Evolutionary conservation across 1,284 basidiomycete genomes (phyloP).

Genomic region (Cutaneotrichosporon sp.): DNA sequence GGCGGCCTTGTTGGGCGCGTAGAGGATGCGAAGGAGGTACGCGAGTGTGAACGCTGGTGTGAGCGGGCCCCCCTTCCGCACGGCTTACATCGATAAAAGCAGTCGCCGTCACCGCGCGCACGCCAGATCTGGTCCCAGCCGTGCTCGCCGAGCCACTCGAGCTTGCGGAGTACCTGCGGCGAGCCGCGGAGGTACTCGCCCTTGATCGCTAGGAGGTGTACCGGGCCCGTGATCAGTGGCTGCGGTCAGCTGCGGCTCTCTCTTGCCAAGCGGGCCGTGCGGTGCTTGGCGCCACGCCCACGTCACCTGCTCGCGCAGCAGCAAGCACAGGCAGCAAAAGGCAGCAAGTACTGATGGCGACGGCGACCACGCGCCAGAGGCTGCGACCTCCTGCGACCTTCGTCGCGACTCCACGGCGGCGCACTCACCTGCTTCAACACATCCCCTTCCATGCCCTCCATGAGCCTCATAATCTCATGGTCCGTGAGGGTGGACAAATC

Average conservation of each 20-base stretch:
- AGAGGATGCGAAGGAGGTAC: constrained; percentile 59
- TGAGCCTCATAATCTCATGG: constrained; percentile 46
- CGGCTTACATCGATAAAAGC: constrained; percentile 66
- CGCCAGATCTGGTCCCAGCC: constrained; percentile 63
- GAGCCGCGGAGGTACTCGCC: constrained; percentile 61
- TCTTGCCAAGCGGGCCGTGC: not conserved
- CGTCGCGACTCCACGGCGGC: not conserved
- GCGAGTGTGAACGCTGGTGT: constrained; percentile 61
- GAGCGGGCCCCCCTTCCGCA: not conserved
- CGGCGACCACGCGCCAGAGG: not conserved
- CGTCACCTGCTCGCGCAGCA: not conserved
- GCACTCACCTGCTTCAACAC: constrained; percentile 30
- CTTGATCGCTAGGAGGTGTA: constrained; percentile 39
- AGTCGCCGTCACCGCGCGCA: constrained; percentile 67
- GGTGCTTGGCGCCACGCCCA: not conserved
- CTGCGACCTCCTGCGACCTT: not conserved
- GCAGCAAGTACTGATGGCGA: not conserved
- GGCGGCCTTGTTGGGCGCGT: constrained; percentile 48
- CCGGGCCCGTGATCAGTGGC: constrained; percentile 47
- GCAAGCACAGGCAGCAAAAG: not conserved
- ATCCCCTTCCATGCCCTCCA: constrained; percentile 40
- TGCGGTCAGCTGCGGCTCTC: constrained; percentile 15
- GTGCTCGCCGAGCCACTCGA: constrained; percentile 56
- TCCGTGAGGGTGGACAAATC: constrained; percentile 45
- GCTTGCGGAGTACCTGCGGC: constrained; percentile 57